phyloP scores from a whole-genome alignment of 2,329 filamentous ascomycete genomes.

The Pseudocercospora fuligena region DNA sequence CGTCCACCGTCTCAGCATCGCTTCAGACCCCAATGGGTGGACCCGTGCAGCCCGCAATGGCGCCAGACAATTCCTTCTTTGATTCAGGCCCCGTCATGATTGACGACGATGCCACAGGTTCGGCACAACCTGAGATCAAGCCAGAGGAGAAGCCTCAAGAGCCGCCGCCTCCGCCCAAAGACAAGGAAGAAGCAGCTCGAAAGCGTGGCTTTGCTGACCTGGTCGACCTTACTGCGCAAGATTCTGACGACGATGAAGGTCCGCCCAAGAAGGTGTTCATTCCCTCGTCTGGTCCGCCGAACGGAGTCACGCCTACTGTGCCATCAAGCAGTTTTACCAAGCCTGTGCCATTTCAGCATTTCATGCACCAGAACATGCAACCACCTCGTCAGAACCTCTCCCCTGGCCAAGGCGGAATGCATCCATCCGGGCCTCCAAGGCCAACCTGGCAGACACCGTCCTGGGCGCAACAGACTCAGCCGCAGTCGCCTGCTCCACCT shows the following conservation, averaged over 20 bases:
- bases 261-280: constrained; percentile 45
- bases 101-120: constrained; percentile 14
- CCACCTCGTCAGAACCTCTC: not conserved
- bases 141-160: constrained; percentile 32
- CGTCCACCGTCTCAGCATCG: constrained; percentile 10
- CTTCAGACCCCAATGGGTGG: constrained; percentile 21
- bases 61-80: constrained; percentile 15
- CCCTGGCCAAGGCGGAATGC: constrained; percentile 8
- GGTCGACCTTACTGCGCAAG: constrained; percentile 54
- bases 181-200: constrained; percentile 61
- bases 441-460: constrained; percentile 3
- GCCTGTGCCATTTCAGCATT: constrained; percentile 25
- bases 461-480: constrained; percentile 10
- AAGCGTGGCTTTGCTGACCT: constrained; percentile 61
- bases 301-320: constrained; percentile 12
- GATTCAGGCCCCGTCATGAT: constrained; percentile 14
- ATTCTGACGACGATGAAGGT: constrained; percentile 52
- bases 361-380: constrained; percentile 18
- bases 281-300: constrained; percentile 16
- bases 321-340: constrained; percentile 23
- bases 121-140: constrained; percentile 28
- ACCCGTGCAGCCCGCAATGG: constrained; percentile 6
- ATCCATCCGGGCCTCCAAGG: constrained; percentile 5
- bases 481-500: constrained; percentile 13
- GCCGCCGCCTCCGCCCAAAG: constrained; percentile 42